phyloP scores from a whole-genome alignment of 192 early-diverging fungal genomes.

The Pilobolus umbonatus region DNA sequence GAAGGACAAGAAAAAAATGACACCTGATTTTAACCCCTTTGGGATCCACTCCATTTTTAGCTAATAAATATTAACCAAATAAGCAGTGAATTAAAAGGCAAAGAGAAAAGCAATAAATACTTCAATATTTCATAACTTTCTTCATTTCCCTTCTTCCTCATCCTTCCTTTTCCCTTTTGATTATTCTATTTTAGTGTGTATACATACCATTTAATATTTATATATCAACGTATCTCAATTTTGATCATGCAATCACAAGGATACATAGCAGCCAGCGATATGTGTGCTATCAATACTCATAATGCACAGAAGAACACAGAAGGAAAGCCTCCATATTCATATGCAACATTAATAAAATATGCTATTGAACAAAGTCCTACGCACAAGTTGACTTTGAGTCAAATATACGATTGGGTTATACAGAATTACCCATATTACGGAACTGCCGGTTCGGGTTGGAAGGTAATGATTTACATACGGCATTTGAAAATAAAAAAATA shows the following conservation, averaged over 20 bases:
- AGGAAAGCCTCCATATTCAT: conserved; percentile 72
- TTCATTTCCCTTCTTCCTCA: not conserved
- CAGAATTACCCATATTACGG: conserved; percentile 71
- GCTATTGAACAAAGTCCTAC: conserved; percentile 64
- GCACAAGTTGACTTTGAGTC: conserved; percentile 67
- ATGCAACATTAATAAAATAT: conserved; percentile 73
- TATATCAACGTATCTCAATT: no score
- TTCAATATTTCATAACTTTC: not conserved
- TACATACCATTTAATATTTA: not conserved
- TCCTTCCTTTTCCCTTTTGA: not conserved
- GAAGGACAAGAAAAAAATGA: not conserved
- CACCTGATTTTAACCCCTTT: conserved; percentile 5
- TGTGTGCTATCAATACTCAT: conserved; percentile 1
- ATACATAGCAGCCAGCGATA: conserved; percentile 1
- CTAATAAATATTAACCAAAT: no score
- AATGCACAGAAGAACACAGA: conserved; percentile 31
- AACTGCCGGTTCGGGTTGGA: conserved; percentile 62
- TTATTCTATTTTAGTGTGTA: not conserved
- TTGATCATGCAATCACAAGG: conserved; percentile 5
- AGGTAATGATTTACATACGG: conserved; percentile 24
- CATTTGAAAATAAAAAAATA: not conserved
- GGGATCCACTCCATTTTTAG: conserved; percentile 6
- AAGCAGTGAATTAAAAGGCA: no score
- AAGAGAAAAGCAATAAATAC: no score
- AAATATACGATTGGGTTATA: conserved; percentile 76